These are phyloP conservation scores for Microbotryum violaceum DNA, from an alignment of 1,284 basidiomycete genomes.

Conservation along the genomic window DNA sequence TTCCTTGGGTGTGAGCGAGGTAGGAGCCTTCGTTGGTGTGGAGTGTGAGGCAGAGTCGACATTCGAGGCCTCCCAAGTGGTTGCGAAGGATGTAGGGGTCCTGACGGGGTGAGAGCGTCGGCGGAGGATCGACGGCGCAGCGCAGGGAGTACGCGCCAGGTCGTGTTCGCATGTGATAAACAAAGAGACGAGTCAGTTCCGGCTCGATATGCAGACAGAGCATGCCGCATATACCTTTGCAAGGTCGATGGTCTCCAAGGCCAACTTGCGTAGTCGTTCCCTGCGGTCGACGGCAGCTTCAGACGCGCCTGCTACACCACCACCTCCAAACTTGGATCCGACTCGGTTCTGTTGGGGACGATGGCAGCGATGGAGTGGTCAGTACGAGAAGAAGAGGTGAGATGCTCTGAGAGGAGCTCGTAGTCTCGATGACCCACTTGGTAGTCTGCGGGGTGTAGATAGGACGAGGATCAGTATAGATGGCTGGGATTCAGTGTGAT, in stretches of 20 bases:
- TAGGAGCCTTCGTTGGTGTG: slow-evolving; percentile 99
- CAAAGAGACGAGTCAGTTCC: neutral
- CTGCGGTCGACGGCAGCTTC: slow-evolving; percentile 93
- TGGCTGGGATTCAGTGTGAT: too few species aligned
- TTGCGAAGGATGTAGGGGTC: slow-evolving; percentile 99
- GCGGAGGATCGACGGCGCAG: neutral
- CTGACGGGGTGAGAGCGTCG: slow-evolving; percentile 43
- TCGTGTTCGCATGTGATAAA: neutral
- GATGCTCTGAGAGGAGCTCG: neutral
- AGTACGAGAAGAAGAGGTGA: neutral
- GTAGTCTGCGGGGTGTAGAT: slow-evolving; percentile 1
- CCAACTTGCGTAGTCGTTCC: slow-evolving; percentile 89
- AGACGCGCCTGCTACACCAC: slow-evolving; percentile 75
- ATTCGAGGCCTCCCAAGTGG: slow-evolving; percentile 93
- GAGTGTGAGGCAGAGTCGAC: slow-evolving; percentile 91
- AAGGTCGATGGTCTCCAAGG: slow-evolving; percentile 89
- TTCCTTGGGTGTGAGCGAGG: slow-evolving; percentile 97
- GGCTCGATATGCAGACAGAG: neutral
- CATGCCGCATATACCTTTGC: slow-evolving; percentile 58
- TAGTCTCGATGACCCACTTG: neutral
- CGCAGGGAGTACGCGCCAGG: neutral
- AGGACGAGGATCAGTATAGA: neutral
- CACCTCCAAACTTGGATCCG: slow-evolving; percentile 72
- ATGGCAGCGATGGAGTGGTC: neutral
- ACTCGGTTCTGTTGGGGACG: slow-evolving; percentile 23